A percentile compares a stretch with the other conserved stretches of the same genome.
These are phyloP conservation scores for Aspergillus carbonarius DNA, from an alignment of 2,329 filamentous ascomycete species.

Conservation along the genomic window DNA sequence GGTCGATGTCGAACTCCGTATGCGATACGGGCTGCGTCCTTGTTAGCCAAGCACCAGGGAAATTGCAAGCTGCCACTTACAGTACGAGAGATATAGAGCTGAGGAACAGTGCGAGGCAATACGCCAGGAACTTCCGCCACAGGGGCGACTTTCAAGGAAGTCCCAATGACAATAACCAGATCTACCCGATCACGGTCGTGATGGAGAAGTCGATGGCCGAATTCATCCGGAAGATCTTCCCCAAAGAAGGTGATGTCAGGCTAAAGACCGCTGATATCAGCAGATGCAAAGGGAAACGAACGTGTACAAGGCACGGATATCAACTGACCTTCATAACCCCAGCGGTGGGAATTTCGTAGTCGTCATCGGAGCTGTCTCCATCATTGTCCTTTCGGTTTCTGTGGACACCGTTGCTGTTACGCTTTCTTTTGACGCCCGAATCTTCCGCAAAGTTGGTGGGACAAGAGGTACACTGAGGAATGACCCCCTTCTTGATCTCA, in stretches of 20 bases:
- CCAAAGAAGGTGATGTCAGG: constrained; percentile 99
- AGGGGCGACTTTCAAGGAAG: constrained; percentile 90
- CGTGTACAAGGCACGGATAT: neutral
- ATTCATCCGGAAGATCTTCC: constrained; percentile 80
- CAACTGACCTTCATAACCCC: constrained; percentile 72
- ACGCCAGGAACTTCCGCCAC: constrained; percentile 88
- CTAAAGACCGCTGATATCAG: constrained; percentile 32
- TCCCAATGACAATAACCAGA: constrained; percentile 93
- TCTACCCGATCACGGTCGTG: constrained; percentile 79
- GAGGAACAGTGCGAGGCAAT: constrained; percentile 74
- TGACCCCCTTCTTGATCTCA: constrained; percentile 71
- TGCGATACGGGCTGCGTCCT: constrained; percentile 67
- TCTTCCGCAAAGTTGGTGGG: constrained; percentile 50
- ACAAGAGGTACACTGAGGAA: constrained; percentile 77
- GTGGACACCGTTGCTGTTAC: constrained; percentile 48
- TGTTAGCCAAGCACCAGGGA: constrained; percentile 9
- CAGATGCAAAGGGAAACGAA: neutral
- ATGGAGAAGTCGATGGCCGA: constrained; percentile 76
- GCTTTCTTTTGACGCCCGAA: constrained; percentile 53
- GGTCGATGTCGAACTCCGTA: constrained; percentile 93
- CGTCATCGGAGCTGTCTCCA: constrained; percentile 57
- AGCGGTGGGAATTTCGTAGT: constrained; percentile 64
- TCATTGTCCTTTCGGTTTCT: constrained; percentile 57
- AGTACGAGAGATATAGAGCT: constrained; percentile 85
- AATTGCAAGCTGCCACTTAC: constrained; percentile 40